A percentile compares a stretch with the other conserved stretches of the same genome.
These are phyloP conservation scores for Ophiocytium majus DNA, from an alignment of 352 stramenopile species.

Conservation along the genomic window DNA sequence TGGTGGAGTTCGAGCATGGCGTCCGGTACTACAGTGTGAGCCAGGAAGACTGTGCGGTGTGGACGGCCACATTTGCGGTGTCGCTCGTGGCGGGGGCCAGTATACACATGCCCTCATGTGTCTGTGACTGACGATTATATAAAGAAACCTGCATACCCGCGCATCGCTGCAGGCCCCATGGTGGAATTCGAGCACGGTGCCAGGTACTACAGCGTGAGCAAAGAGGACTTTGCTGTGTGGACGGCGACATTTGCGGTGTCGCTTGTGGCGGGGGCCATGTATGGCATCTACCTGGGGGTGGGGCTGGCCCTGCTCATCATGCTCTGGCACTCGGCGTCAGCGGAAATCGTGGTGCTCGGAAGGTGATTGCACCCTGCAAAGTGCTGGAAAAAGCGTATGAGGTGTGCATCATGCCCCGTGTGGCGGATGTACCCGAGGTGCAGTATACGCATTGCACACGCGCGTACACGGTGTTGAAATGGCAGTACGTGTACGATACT, in stretches of 20 bases:
- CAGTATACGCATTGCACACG: too few relatives aligned
- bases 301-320: conserved; percentile 7
- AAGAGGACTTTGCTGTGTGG: conserved; percentile 67
- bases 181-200: neutral
- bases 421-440: too few relatives aligned
- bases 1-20: conserved; percentile 6
- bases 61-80: conserved; percentile 63
- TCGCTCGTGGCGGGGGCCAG: too few relatives aligned
- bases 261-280: conserved; percentile 63
- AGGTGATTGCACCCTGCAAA: conserved; percentile 38
- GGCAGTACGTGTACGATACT: too few relatives aligned
- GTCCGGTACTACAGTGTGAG: conserved; percentile 28
- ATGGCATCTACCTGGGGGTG: conserved; percentile 32
- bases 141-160: too few relatives aligned
- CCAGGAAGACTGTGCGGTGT: conserved; percentile 67
- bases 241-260: conserved; percentile 64
- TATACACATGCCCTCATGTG: too few relatives aligned
- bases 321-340: neutral
- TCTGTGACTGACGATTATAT: too few relatives aligned
- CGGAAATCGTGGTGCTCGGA: conserved; percentile 4
- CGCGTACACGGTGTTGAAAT: too few relatives aligned
- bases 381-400: too few relatives aligned
- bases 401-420: too few relatives aligned
- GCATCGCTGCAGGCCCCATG: conserved; percentile 4
- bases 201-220: conserved; percentile 45